Base-by-base conservation (phyloP, 164 flowering plant genomes). In the Houttuynia cordata region DNA sequence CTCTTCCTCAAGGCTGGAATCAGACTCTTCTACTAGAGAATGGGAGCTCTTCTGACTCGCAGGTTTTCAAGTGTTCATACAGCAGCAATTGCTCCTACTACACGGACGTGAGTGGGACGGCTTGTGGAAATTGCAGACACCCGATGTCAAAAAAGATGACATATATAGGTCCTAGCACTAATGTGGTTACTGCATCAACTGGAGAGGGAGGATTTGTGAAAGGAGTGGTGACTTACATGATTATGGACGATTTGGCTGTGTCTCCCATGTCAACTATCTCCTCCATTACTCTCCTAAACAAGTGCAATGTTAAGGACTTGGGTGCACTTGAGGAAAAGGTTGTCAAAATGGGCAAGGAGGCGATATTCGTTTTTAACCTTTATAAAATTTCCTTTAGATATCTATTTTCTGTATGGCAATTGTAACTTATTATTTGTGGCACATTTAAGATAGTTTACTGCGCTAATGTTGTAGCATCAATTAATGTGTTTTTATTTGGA, bases 221-320 rank as follows among this genome's bases (percentile, higher is more conserved):
- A 50, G 80, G 68, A 1, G 57, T 71, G 45, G 77, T 73, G 23
- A 72, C 78, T 0, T 83, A 80, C 58, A 78, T 73, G 75, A 70
- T 79, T 8, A 72, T 64, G 75, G 84, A 83, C 73, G 70, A 78
- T 59, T 56, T 80, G 24, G 71, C 5, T 15, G 78, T 82, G 24
- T 63, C 37, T 18, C 83, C 83, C 4, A 68, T 80, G 78, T 81
- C 83, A 0, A 69, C 75, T 21, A 67, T 72, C 7, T 72, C 80
- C 0, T 53, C 65, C 53, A 62, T 77, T 21, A 30, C 79, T 49
- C 54, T 79, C 10, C 66, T 76, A 0, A 74, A 69, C 53, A 65
- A 57, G 62, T 65, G 68, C 21, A 58, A 67, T 40, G 66, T 81
- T n/a, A 62, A 39, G 41, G 75, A 75, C 9, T 51, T 80, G 1